Evolutionary conservation across 2,329 filamentous ascomycete species (phyloP).

Genomic region (Graphilbum fragrans): DNA sequence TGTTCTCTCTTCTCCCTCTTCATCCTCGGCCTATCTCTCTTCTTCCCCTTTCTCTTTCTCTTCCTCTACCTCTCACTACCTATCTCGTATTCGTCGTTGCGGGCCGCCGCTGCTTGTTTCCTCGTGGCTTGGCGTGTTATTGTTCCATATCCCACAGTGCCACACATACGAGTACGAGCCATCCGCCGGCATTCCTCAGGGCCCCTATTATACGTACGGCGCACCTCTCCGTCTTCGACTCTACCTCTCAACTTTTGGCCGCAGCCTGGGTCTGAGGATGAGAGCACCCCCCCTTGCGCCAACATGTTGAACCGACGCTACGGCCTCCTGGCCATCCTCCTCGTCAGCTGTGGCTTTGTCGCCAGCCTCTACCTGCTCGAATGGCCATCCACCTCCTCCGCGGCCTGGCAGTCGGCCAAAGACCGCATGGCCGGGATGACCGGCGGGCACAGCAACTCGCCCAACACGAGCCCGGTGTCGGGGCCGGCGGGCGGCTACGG

Average conservation of each 20-base stretch:
- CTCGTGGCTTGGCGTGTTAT: too few species aligned
- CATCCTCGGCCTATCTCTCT: background rate
- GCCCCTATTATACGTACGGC: too few species aligned
- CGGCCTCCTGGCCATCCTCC: slow-evolving; percentile 4
- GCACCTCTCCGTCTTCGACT: background rate
- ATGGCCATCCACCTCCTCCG: slow-evolving; percentile 5
- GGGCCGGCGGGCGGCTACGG: background rate
- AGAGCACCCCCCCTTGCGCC: background rate
- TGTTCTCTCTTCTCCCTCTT: too few species aligned
- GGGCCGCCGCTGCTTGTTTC: too few species aligned
- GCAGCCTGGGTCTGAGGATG: too few species aligned
- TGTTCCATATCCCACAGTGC: too few species aligned
- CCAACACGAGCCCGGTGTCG: background rate
- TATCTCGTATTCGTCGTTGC: too few species aligned
- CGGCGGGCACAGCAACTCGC: background rate
- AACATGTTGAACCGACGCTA: slow-evolving; percentile 9
- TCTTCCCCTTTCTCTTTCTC: background rate
- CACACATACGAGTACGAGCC: too few species aligned
- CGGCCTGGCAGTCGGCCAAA: slow-evolving; percentile 11
- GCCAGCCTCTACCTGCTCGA: slow-evolving; percentile 6
- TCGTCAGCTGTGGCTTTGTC: slow-evolving; percentile 6
- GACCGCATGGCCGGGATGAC: background rate
- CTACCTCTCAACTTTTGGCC: too few species aligned
- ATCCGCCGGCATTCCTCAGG: too few species aligned
- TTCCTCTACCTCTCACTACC: background rate